These are phyloP conservation scores for Penicillium sp. DNA, from an alignment of 2,329 filamentous ascomycete genomes.

Conservation along the genomic window DNA sequence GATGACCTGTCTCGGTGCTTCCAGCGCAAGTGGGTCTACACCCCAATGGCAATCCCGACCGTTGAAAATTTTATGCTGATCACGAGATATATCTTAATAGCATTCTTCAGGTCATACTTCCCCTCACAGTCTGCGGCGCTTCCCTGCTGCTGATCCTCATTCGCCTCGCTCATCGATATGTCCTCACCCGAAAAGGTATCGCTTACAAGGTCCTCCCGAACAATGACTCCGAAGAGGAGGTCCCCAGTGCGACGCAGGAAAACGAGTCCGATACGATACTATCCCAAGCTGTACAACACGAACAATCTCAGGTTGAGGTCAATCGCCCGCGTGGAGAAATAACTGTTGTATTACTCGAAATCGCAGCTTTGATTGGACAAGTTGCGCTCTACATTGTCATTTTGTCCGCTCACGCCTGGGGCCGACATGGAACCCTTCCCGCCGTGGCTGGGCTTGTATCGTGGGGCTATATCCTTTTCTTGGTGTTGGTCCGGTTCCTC, in stretches of 20 bases:
- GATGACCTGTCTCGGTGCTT: conserved; percentile 65
- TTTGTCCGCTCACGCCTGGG: conserved; percentile 61
- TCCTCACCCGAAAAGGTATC: conserved; percentile 53
- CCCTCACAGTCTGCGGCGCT: conserved; percentile 65
- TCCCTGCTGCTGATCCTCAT: conserved; percentile 67
- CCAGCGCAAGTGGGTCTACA: conserved; percentile 50
- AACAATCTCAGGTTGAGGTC: conserved; percentile 57
- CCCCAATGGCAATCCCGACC: not conserved
- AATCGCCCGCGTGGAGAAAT: conserved; percentile 74
- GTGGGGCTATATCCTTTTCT: conserved; percentile 77
- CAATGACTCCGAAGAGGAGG: conserved; percentile 39
- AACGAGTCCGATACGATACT: conserved; percentile 57
- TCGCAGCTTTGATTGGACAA: conserved; percentile 69
- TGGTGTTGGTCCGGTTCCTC: conserved; percentile 70
- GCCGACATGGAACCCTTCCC: conserved; percentile 56
- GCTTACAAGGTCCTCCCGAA: conserved; percentile 54
- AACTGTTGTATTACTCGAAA: conserved; percentile 69
- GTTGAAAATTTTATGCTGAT: conserved; percentile 13
- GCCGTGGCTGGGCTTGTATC: conserved; percentile 66
- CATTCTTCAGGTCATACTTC: conserved; percentile 77
- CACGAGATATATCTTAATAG: conserved; percentile 43
- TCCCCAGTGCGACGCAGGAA: conserved; percentile 57
- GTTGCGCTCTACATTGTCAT: conserved; percentile 67
- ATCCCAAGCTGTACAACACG: conserved; percentile 51
- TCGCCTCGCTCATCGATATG: conserved; percentile 56